Evolutionary conservation across 306 rosid genomes (phyloP).

Genomic region (Oemleria cerasiformis): DNA sequence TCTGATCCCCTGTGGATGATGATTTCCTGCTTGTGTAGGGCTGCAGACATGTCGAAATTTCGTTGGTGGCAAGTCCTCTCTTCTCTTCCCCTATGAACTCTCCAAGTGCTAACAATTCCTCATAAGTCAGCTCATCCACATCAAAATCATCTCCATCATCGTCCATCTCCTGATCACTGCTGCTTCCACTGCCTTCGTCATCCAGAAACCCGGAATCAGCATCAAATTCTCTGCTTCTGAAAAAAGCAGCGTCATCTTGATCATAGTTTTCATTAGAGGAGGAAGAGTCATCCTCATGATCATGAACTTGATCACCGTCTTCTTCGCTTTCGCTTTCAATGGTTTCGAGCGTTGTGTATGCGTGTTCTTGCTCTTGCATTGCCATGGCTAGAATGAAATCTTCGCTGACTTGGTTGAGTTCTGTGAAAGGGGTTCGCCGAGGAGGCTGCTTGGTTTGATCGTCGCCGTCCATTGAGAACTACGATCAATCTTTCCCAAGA

Average conservation of each 20-base stretch:
- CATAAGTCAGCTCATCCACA: conserved; percentile 70
- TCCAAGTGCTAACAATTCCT: conserved; percentile 73
- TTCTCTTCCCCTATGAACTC: conserved; percentile 75
- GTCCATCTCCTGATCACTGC: conserved; percentile 35
- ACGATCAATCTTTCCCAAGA: conserved; percentile 10
- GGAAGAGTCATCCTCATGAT: conserved; percentile 12
- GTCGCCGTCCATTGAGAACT: conserved; percentile 41
- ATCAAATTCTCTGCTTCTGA: conserved; percentile 34
- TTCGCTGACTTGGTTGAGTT: conserved; percentile 52
- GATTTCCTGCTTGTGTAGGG: conserved; percentile 25
- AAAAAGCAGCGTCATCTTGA: conserved; percentile 21
- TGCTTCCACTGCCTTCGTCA: conserved; percentile 31
- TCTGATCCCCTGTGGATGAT: conserved; percentile 5
- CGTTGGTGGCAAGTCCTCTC: conserved; percentile 57
- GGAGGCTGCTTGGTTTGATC: conserved; percentile 51
- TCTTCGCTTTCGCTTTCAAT: conserved; percentile 52
- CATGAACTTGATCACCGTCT: conserved; percentile 17
- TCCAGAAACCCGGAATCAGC: conserved; percentile 38
- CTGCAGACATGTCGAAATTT: conserved; percentile 52
- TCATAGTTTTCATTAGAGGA: conserved; percentile 16
- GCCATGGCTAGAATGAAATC: conserved; percentile 53
- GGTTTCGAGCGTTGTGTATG: conserved; percentile 37
- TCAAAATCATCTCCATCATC: conserved; percentile 41
- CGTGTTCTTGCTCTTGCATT: conserved; percentile 60
- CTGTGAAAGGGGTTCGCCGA: conserved; percentile 43